Conservation (phyloP, 805 yeast species). For the Wickerhamomyces sydowiorum region DNA sequence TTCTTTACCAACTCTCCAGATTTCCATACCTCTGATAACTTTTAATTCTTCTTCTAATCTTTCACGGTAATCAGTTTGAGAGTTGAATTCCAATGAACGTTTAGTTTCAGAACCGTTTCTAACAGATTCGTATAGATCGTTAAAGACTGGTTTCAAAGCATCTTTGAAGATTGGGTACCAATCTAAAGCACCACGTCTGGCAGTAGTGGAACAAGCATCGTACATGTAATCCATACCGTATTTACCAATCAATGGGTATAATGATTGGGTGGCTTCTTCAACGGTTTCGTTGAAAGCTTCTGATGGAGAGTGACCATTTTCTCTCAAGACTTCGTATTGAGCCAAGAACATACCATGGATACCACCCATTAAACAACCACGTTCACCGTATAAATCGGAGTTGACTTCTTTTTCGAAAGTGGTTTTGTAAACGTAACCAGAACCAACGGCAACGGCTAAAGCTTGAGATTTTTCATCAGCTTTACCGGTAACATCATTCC, state of each 20-base stretch:
- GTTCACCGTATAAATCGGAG: constrained; percentile 99
- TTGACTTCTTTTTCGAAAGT: constrained; percentile 98
- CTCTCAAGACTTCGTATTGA: constrained; percentile 99
- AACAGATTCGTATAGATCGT: constrained; percentile 91
- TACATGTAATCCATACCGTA: constrained; percentile 99
- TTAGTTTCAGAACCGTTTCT: constrained; percentile 96
- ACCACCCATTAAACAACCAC: constrained; percentile 99
- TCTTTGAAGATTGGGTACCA: constrained; percentile 99
- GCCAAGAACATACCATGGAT: constrained; percentile 99
- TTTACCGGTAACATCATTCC: constrained; percentile 98
- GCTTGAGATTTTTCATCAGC: constrained; percentile 99
- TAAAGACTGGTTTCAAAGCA: constrained; percentile 97
- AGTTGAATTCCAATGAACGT: constrained; percentile 98
- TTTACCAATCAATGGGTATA: constrained; percentile 98
- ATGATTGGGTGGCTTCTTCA: constrained; percentile 99
- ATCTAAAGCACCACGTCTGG: constrained; percentile 99
- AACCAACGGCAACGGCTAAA: constrained; percentile 97
- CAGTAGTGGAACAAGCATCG: constrained; percentile 99
- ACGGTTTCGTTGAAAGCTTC: constrained; percentile 99
- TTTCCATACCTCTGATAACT: constrained; percentile 94
- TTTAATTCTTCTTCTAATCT: constrained; percentile 90
- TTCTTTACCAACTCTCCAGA: constrained; percentile 99
- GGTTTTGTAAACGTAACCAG: constrained; percentile 99
- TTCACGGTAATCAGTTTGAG: constrained; percentile 96
- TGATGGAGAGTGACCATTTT: constrained; percentile 99